Evolutionary conservation across 2,329 filamentous ascomycete species (phyloP).

Genomic region (Reticulascus tulasneorum): DNA sequence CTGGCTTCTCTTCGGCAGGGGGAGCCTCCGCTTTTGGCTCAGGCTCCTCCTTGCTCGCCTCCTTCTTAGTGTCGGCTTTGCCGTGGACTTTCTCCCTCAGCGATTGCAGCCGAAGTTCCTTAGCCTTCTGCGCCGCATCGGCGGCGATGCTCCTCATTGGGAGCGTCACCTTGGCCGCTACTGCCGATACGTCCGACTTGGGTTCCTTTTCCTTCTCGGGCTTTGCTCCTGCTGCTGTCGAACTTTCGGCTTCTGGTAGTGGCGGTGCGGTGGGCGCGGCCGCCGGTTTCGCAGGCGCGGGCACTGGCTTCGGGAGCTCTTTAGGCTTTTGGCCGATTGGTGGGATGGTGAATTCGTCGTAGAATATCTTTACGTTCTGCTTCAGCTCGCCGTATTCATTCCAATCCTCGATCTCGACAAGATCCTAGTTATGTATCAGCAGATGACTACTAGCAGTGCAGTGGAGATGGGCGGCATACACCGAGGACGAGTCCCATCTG

Average conservation of each 20-base stretch:
- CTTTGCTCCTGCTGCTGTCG: slow-evolving; percentile 4
- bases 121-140: slow-evolving; percentile 63
- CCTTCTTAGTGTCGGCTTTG: slow-evolving; percentile 27
- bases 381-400: slow-evolving; percentile 97
- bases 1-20: slow-evolving; percentile 6
- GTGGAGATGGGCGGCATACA: slow-evolving; percentile 49
- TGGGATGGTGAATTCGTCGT: slow-evolving; percentile 58
- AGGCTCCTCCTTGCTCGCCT: slow-evolving; percentile 4
- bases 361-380: slow-evolving; percentile 71
- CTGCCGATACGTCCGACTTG: background rate
- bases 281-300: slow-evolving; percentile 20
- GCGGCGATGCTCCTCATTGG: slow-evolving; percentile 55
- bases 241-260: slow-evolving; percentile 17
- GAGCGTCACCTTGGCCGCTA: slow-evolving; percentile 28
- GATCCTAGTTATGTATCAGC: slow-evolving; percentile 55
- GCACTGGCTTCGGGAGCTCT: slow-evolving; percentile 19
- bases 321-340: slow-evolving; percentile 49
- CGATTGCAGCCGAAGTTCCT: slow-evolving; percentile 51
- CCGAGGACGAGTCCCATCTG: slow-evolving; percentile 83
- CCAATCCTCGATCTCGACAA: slow-evolving; percentile 96
- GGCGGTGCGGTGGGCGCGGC: slow-evolving; percentile 24
- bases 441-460: background rate
- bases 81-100: slow-evolving; percentile 53
- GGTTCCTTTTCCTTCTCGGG: slow-evolving; percentile 21
- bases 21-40: slow-evolving; percentile 7